These are phyloP conservation scores for Scutellaria galericulata DNA, from an alignment of 257 asterid genomes.

Conservation along the genomic window DNA sequence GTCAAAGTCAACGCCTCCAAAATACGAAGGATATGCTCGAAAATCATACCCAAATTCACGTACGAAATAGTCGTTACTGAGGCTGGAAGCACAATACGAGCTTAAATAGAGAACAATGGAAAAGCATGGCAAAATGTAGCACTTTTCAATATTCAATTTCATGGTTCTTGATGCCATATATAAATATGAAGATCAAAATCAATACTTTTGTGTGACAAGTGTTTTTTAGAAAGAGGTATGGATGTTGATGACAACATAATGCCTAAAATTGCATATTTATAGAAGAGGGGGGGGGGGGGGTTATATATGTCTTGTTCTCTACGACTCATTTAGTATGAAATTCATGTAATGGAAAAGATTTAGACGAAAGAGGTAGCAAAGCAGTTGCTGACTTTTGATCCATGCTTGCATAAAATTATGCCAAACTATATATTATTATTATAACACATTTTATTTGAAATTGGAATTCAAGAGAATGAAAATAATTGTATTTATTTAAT, in stretches of 20 bases:
- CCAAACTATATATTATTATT: constrained; percentile 9
- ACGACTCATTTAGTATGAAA: constrained; percentile 51
- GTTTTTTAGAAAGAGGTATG: constrained; percentile 36
- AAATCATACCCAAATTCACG: constrained; percentile 49
- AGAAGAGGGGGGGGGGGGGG: constrained; percentile 13
- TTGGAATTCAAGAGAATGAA: no score
- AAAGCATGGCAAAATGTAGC: constrained; percentile 27
- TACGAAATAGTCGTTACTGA: constrained; percentile 26
- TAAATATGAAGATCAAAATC: constrained; percentile 7
- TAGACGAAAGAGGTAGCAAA: constrained; percentile 39
- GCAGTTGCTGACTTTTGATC: constrained; percentile 49
- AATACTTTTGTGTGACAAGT: background rate
- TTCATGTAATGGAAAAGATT: constrained; percentile 43
- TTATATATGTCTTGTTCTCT: constrained; percentile 32
- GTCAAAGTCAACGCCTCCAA: constrained; percentile 29
- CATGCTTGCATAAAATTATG: constrained; percentile 41
- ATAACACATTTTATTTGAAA: background rate
- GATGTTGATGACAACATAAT: constrained; percentile 31
- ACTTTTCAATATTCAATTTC: constrained; percentile 40
- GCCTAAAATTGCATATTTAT: constrained; percentile 46
- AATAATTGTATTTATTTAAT: no score
- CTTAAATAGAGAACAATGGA: constrained; percentile 15
- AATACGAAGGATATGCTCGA: constrained; percentile 51
- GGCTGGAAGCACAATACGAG: constrained; percentile 30
- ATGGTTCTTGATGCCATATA: background rate